A percentile compares a stretch with the other conserved stretches of the same genome.
Conservation (phyloP, 768 basidiomycete species). For the Holtermanniella nyarrowii region DNA sequence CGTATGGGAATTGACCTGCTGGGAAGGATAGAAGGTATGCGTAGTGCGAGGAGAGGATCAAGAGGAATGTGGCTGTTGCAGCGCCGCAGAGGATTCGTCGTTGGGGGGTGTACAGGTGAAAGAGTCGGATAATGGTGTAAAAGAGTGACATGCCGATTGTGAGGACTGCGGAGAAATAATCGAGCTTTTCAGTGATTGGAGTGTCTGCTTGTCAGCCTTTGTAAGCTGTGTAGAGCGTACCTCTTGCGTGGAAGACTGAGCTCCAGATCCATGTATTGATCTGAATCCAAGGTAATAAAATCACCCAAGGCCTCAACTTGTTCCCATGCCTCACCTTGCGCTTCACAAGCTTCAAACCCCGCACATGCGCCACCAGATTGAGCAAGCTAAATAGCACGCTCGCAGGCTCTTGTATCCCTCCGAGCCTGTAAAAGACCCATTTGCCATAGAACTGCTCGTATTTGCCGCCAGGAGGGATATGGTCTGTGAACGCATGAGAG, state of each 20-base stretch:
- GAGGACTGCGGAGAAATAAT: constrained; percentile 88
- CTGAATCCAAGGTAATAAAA: constrained; percentile 50
- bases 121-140: constrained; percentile 62
- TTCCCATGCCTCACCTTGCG: constrained; percentile 28
- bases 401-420: constrained; percentile 90
- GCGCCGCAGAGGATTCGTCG: no score
- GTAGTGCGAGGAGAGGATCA: constrained; percentile 57
- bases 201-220: constrained; percentile 49
- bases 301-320: constrained; percentile 27
- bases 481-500: constrained; percentile 66
- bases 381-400: constrained; percentile 75
- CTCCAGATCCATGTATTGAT: constrained; percentile 92
- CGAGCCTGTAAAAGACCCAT: constrained; percentile 86
- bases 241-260: constrained; percentile 81
- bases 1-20: constrained; percentile 66
- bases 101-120: constrained; percentile 47
- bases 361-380: constrained; percentile 66
- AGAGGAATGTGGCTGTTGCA: constrained; percentile 45
- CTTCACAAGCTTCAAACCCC: constrained; percentile 45
- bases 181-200: constrained; percentile 72
- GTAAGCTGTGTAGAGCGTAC: constrained; percentile 44
- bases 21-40: constrained; percentile 65
- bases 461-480: constrained; percentile 36
- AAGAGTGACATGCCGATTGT: constrained; percentile 75
- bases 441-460: constrained; percentile 61